Percentiles rank a stretch among this genome's conserved stretches.
These are phyloP conservation scores for Mortierella hygrophila DNA, from an alignment of 192 early-diverging fungal species.

Conservation along the genomic window DNA sequence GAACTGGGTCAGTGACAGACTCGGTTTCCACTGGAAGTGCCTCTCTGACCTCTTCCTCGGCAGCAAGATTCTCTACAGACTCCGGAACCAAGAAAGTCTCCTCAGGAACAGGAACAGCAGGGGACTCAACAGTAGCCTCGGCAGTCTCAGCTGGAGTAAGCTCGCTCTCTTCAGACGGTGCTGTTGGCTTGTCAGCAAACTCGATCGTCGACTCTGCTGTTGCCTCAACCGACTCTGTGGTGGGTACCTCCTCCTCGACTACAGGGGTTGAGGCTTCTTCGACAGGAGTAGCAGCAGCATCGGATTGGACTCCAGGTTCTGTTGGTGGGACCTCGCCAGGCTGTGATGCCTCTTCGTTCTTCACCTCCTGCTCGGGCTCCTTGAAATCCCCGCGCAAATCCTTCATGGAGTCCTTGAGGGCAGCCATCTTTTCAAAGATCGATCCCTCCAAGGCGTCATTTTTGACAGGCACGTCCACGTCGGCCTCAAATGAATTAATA, in stretches of 20 bases:
- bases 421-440: conserved; percentile 1
- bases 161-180: not conserved
- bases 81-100: not conserved
- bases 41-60: not conserved
- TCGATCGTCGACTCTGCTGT: conserved; percentile 22
- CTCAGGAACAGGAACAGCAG: not conserved
- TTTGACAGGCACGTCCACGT: not conserved
- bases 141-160: not conserved
- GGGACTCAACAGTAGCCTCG: not conserved
- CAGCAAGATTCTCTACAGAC: not conserved
- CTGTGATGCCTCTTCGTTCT: not conserved
- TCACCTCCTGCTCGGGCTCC: not conserved
- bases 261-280: not conserved
- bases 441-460: not conserved
- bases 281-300: not conserved
- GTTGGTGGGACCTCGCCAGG: not conserved
- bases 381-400: not conserved
- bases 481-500: not conserved
- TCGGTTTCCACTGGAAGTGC: not conserved
- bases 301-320: not conserved
- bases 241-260: not conserved
- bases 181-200: conserved; percentile 16
- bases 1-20: not conserved
- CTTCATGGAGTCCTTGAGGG: conserved; percentile 13
- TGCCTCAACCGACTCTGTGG: not conserved